A percentile compares a stretch with the other conserved stretches of the same genome.
These are phyloP conservation scores for Zygosaccharomyces pseudobailii DNA, from an alignment of 1,139 yeast species.

Conservation along the genomic window DNA sequence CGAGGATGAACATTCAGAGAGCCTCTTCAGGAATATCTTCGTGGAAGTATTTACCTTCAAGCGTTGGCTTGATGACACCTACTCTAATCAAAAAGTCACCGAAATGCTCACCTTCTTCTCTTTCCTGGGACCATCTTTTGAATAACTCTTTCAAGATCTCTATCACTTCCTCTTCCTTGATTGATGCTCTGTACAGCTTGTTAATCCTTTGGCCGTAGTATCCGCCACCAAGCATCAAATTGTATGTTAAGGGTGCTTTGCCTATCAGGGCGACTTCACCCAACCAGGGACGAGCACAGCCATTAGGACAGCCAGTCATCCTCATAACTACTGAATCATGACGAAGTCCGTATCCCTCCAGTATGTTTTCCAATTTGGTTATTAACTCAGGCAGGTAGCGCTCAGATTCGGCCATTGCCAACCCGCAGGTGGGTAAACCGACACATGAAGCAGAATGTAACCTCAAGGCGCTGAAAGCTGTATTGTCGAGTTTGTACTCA, in stretches of 20 bases:
- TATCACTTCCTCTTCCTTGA: slow-evolving; percentile 86
- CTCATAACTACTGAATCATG: slow-evolving; percentile 95
- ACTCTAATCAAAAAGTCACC: slow-evolving; percentile 89
- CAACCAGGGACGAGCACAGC: slow-evolving; percentile 98
- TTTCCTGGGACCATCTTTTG: slow-evolving; percentile 90
- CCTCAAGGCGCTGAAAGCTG: slow-evolving; percentile 78
- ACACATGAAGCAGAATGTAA: slow-evolving; percentile 95
- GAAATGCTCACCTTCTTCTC: slow-evolving; percentile 87
- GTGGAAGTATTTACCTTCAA: slow-evolving; percentile 91
- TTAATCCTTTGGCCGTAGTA: slow-evolving; percentile 91
- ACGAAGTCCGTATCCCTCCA: slow-evolving; percentile 89
- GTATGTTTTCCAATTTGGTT: slow-evolving; percentile 70
- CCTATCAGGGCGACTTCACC: slow-evolving; percentile 96
- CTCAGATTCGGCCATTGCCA: slow-evolving; percentile 98
- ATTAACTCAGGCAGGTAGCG: slow-evolving; percentile 85
- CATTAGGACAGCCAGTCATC: slow-evolving; percentile 99
- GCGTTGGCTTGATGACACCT: slow-evolving; percentile 82
- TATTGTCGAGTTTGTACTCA: slow-evolving; percentile 77
- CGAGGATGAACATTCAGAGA: slow-evolving; percentile 10
- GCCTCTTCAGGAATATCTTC: slow-evolving; percentile 87
- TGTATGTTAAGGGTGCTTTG: slow-evolving; percentile 90
- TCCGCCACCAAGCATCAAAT: slow-evolving; percentile 94
- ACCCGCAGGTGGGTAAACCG: slow-evolving; percentile 97
- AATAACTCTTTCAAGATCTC: slow-evolving; percentile 75
- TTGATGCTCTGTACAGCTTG: slow-evolving; percentile 82